Evolutionary conservation across 2,329 filamentous ascomycete species (phyloP), one percentile per base, ranked within the genome.

Genomic region (Ophiostoma angusticollis): DNA sequence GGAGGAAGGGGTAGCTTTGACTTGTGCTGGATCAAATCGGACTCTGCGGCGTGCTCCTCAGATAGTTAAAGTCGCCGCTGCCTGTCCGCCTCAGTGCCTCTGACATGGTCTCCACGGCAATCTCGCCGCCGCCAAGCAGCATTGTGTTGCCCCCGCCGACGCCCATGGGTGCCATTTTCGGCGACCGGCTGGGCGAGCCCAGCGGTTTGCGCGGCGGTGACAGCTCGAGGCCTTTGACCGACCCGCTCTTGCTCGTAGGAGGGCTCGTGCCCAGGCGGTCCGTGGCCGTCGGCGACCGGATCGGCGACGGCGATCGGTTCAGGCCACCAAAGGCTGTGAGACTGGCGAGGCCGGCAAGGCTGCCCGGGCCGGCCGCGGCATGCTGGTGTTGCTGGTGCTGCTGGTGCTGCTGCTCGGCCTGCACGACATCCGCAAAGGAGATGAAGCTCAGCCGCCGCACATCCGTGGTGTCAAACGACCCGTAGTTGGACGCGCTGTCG

Each of bases 391-490:
- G 42, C 24, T 47, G 45, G 11, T 45, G 43, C 18, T 47, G 45
- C 30, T 48, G 46, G 21, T 45, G 43, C 14, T 48, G 44, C 27
- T 89, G 83, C 56, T 91, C 84, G 24, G 80, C 73, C 55, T 93
- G 85, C 29, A 96, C 85, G 9, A 96, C 85, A 52, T 96, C 89
- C 45, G 89, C 87, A 59, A 96, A 96, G 7, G 86, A 94, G 55
- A 96, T 93, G 62, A 96, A 96, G 57, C 83, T 91, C 45, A 96
- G 63, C 17, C 89, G 77, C 32, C 84, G 78, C 14, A 93, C 74
- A 52, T 94, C 87, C 33, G 74, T 70, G 28, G 70, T 72, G 52
- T 94, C 86, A 45, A 89, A 64, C 32, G 79, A 76, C 23, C 80
- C 84, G 56, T 89, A 89, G 54, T 77, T 84, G 42, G 80, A 83